A percentile compares a stretch with the other conserved stretches of the same genome.
Conservation (phyloP, 2,329 filamentous ascomycete genomes). For the Helminthosporium solani region DNA sequence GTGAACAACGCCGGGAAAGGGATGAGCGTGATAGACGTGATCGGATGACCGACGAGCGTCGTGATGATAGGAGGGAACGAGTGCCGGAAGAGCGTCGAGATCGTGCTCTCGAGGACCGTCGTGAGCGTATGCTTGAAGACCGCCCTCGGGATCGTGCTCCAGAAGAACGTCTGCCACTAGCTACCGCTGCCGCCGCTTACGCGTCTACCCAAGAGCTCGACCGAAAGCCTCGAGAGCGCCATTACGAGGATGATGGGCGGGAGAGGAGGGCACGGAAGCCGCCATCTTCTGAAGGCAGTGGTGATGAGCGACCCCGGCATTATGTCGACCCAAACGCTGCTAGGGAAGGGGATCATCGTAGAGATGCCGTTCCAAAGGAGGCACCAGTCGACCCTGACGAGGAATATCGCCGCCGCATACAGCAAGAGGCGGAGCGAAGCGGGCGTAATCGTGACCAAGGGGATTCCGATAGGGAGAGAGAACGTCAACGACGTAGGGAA, state of each 20-base stretch:
- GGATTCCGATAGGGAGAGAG: slow-evolving; percentile 37
- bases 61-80: slow-evolving; percentile 19
- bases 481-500: slow-evolving; percentile 37
- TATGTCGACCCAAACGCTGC: slow-evolving; percentile 34
- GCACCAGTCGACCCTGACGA: slow-evolving; percentile 49
- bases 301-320: slow-evolving; percentile 35
- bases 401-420: slow-evolving; percentile 52
- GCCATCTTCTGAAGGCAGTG: slow-evolving; percentile 36
- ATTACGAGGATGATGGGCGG: slow-evolving; percentile 36
- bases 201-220: slow-evolving; percentile 25
- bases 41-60: slow-evolving; percentile 20
- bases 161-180: slow-evolving; percentile 16
- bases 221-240: slow-evolving; percentile 32
- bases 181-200: slow-evolving; percentile 15
- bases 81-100: slow-evolving; percentile 11
- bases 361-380: slow-evolving; percentile 31
- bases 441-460: slow-evolving; percentile 31
- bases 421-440: slow-evolving; percentile 46
- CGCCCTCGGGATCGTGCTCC: slow-evolving; percentile 9
- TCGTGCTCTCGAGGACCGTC: slow-evolving; percentile 10
- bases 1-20: slow-evolving; percentile 43
- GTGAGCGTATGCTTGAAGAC: slow-evolving; percentile 18
- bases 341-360: slow-evolving; percentile 35
- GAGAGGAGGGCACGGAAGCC: slow-evolving; percentile 26
- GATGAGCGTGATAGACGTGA: slow-evolving; percentile 38